phyloP scores from a whole-genome alignment of 345 rosid genomes.

The Clausena lansium region DNA sequence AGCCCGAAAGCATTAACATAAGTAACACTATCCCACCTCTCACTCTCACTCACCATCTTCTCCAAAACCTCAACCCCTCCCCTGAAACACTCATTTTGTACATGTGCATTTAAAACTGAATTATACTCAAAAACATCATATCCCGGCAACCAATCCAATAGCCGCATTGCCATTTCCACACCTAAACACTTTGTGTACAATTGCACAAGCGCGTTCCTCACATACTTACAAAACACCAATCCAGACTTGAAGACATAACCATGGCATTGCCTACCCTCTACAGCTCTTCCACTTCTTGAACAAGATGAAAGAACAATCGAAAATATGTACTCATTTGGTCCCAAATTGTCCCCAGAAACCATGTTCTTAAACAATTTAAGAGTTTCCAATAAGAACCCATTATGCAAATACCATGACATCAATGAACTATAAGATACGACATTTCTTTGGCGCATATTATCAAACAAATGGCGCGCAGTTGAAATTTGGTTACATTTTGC shows the following conservation, averaged over 20 bases:
- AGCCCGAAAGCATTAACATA: slow-evolving; percentile 53
- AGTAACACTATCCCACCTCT: slow-evolving; percentile 54
- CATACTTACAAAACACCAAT: slow-evolving; percentile 57
- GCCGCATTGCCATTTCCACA: slow-evolving; percentile 38
- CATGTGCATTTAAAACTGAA: slow-evolving; percentile 57
- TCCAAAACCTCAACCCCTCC: slow-evolving; percentile 55
- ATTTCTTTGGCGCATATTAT: slow-evolving; percentile 48
- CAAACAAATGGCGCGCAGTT: slow-evolving; percentile 62
- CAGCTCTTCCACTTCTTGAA: slow-evolving; percentile 34
- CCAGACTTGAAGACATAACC: slow-evolving; percentile 62
- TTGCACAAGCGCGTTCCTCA: slow-evolving; percentile 51
- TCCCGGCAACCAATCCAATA: slow-evolving; percentile 40
- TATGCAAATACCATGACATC: slow-evolving; percentile 69
- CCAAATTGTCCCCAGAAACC: slow-evolving; percentile 31
- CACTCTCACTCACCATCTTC: slow-evolving; percentile 34
- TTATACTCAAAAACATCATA: slow-evolving; percentile 50
- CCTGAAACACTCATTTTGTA: slow-evolving; percentile 42
- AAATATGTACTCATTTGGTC: slow-evolving; percentile 63
- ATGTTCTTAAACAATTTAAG: slow-evolving; percentile 52
- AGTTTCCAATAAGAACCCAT: slow-evolving; percentile 46
- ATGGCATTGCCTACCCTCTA: slow-evolving; percentile 70
- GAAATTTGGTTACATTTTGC: slow-evolving; percentile 44
- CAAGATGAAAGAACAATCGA: slow-evolving; percentile 61
- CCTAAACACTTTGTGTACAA: slow-evolving; percentile 50
- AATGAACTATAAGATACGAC: slow-evolving; percentile 72